Evolutionary conservation across 2,329 filamentous ascomycete genomes (phyloP), one percentile per base, ranked within the genome.

Genomic region (Exophiala oligosperma): DNA sequence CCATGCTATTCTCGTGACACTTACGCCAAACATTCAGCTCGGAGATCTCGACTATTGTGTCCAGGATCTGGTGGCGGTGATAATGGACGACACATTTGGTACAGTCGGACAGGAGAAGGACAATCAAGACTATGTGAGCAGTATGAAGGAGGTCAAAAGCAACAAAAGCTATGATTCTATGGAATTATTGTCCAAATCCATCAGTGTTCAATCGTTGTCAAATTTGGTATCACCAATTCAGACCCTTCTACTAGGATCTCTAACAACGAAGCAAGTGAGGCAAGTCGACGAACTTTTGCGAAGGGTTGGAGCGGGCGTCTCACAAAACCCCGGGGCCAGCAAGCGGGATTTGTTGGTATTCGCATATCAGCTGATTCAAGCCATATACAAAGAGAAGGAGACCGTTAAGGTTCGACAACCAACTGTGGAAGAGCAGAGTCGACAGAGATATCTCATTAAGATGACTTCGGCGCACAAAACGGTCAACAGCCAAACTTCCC

Each of bases 121-220:
- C 68, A 93, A 93, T 0, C 92, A 97, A 67, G 94, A 92, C 53
- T 99, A 99, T 72, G 88, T 89, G 56, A 96, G 87, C 71, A 90
- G 93, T 73, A 97, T 95, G 88, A 96, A 95, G 74, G 94, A 99
- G 75, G 88, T 99, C 56, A 97, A 96, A 78, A 94, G 90, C 73
- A 97, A 90, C 79, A 99, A 97, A 79, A 97, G 92, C 71, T 96
- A 92, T 69, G 95, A 99, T 70, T 96, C 94, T 0, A 95, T 97
- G 87, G 93, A 97, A 72, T 80, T 97, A 14, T 81, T 97, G 64
- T 89, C 94, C 26, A 90, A 88, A 69, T 92, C 87, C 49, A 87
- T 91, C 1, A 93, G 92, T 1, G 80, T 97, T 24, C 79, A 76
- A 52, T 85, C 87, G 56, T 81, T 97, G 4, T 85, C 88, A 49